Conservation (phyloP, 169 alveolate species). For the Babesia ovata region DNA sequence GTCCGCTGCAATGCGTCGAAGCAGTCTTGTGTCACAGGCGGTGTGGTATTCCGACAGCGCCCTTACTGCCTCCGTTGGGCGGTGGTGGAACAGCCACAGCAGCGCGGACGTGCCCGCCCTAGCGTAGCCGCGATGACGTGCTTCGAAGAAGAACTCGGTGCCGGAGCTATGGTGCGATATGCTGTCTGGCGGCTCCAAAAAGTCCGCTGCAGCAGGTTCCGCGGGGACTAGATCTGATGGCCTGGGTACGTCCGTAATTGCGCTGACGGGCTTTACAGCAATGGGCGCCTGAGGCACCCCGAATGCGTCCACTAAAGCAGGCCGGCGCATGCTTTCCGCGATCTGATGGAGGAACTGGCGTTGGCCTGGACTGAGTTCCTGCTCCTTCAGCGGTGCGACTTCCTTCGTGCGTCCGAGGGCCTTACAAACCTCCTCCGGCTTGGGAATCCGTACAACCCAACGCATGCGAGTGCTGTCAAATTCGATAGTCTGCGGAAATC, state of each 20-base stretch:
- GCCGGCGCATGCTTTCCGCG: background rate
- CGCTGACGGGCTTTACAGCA: background rate
- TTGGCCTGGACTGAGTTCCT: background rate
- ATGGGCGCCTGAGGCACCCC: background rate
- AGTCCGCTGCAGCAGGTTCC: background rate
- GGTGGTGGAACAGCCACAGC: slow-evolving; percentile 39
- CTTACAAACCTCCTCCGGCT: background rate
- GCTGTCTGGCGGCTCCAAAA: slow-evolving; percentile 23
- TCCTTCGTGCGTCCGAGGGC: background rate
- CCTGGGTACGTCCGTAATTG: background rate
- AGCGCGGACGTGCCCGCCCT: slow-evolving; percentile 26
- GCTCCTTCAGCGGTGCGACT: background rate
- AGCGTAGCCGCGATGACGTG: slow-evolving; percentile 10
- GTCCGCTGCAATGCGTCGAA: slow-evolving; percentile 19
- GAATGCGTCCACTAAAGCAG: background rate
- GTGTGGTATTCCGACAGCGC: slow-evolving; percentile 14
- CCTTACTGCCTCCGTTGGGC: slow-evolving; percentile 10
- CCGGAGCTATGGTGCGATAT: background rate
- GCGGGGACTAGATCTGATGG: background rate
- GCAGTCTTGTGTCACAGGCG: background rate
- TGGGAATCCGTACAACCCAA: slow-evolving; percentile 27
- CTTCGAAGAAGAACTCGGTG: slow-evolving; percentile 7
- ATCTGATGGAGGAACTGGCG: background rate
- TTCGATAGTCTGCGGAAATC: slow-evolving; percentile 24
- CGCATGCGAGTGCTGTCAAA: slow-evolving; percentile 19